These are phyloP conservation scores for Solanum neorickii DNA, from an alignment of 257 asterid genomes.

Conservation along the genomic window DNA sequence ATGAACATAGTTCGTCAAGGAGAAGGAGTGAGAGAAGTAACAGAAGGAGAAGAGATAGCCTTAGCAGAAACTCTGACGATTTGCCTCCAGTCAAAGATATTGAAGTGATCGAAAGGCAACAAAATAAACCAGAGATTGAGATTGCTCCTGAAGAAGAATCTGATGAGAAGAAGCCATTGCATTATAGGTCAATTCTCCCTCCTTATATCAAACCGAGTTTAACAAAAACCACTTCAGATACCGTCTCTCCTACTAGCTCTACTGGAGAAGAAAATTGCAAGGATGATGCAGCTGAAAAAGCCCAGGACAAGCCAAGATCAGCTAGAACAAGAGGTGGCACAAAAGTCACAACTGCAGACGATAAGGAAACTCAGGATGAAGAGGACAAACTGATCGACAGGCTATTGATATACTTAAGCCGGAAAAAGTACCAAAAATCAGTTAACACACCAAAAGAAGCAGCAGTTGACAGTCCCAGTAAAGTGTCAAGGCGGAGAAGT, in stretches of 20 bases:
- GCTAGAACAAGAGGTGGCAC: constrained; percentile 32
- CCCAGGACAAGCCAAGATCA: constrained; percentile 28
- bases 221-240: neutral
- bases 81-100: constrained; percentile 20
- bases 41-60: neutral
- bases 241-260: neutral
- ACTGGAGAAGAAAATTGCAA: neutral
- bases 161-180: constrained; percentile 6
- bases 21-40: neutral
- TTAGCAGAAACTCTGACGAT: neutral
- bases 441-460: constrained; percentile 6
- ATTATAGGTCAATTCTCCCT: constrained; percentile 25
- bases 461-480: neutral
- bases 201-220: constrained; percentile 27
- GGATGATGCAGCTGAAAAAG: neutral
- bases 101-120: constrained; percentile 10
- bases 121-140: neutral
- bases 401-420: constrained; percentile 42
- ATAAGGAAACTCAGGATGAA: constrained; percentile 15
- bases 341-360: constrained; percentile 7
- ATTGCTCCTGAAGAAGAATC: constrained; percentile 14
- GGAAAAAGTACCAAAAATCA: constrained; percentile 16
- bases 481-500: constrained; percentile 6
- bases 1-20: neutral
- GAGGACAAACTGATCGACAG: constrained; percentile 49